Conservation (phyloP, 73 alveolate species). For the Paramecium caudatum region DNA sequence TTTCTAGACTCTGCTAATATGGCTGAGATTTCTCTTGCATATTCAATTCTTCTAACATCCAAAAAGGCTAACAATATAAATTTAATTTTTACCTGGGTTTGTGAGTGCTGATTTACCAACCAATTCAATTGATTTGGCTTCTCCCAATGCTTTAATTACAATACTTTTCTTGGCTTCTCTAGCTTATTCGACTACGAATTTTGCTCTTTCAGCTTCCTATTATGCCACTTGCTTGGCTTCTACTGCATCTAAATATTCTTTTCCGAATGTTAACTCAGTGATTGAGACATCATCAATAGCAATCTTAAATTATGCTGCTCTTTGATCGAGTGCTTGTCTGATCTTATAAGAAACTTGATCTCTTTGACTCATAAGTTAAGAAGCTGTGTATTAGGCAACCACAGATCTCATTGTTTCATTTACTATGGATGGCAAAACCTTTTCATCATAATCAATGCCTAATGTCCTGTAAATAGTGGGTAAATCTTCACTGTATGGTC, state of each 20-base stretch:
- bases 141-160: conserved; percentile 96
- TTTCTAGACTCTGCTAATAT: conserved; percentile 87
- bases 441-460: conserved; percentile 96
- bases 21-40: conserved; percentile 90
- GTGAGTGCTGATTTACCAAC: conserved; percentile 85
- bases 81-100: conserved; percentile 71
- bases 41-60: conserved; percentile 91
- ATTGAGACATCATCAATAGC: conserved; percentile 95
- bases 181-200: conserved; percentile 93
- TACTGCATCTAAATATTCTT: conserved; percentile 80
- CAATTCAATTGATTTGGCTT: conserved; percentile 89
- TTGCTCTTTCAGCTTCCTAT: conserved; percentile 97
- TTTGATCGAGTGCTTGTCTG: conserved; percentile 83
- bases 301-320: conserved; percentile 92
- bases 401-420: conserved; percentile 94
- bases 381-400: conserved; percentile 90
- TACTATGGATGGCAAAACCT: conserved; percentile 96
- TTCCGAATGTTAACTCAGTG: conserved; percentile 87
- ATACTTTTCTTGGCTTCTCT: conserved; percentile 91
- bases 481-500: conserved; percentile 90
- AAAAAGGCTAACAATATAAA: conserved; percentile 83
- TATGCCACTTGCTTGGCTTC: conserved; percentile 98
- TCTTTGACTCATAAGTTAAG: conserved; percentile 88
- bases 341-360: conserved; percentile 89
- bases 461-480: conserved; percentile 89